Conservation (phyloP, 768 basidiomycete species). For the Podaxis sp. region DNA sequence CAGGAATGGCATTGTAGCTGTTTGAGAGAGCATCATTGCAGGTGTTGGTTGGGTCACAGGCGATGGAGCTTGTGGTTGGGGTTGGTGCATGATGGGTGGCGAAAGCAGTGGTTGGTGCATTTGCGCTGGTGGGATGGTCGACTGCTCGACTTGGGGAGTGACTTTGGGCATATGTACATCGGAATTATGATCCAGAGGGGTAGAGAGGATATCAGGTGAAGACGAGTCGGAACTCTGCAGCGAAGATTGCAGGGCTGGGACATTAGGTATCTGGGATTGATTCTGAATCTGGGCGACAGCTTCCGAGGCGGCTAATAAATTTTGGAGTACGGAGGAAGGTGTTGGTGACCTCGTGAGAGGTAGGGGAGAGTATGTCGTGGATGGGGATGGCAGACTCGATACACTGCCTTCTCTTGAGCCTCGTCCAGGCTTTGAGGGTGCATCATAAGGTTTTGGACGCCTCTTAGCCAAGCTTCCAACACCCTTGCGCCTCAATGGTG, state of each 20-base stretch:
- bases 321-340: constrained; percentile 32
- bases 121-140: constrained; percentile 10
- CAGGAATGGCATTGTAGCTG: constrained; percentile 43
- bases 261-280: constrained; percentile 4
- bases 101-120: constrained; percentile 13
- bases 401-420: constrained; percentile 52
- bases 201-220: constrained; percentile 40
- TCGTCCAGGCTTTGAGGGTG: constrained; percentile 38
- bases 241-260: constrained; percentile 32
- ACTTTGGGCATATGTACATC: constrained; percentile 36
- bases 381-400: constrained; percentile 44
- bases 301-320: constrained; percentile 23
- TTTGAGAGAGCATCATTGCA: constrained; percentile 23
- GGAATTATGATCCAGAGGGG: constrained; percentile 37
- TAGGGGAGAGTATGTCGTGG: constrained; percentile 38
- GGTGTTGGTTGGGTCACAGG: constrained; percentile 20
- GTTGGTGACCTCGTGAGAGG: constrained; percentile 43
- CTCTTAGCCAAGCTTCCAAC: constrained; percentile 37
- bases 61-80: constrained; percentile 22
- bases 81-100: constrained; percentile 18
- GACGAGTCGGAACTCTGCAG: constrained; percentile 42
- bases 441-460: constrained; percentile 71
- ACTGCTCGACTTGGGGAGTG: constrained; percentile 16
- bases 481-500: constrained; percentile 43
- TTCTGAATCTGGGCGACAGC: constrained; percentile 18